A percentile compares a stretch with the other conserved stretches of the same genome.
Conservation (phyloP, 805 yeast species). For the Jamesozyma gamospora region DNA sequence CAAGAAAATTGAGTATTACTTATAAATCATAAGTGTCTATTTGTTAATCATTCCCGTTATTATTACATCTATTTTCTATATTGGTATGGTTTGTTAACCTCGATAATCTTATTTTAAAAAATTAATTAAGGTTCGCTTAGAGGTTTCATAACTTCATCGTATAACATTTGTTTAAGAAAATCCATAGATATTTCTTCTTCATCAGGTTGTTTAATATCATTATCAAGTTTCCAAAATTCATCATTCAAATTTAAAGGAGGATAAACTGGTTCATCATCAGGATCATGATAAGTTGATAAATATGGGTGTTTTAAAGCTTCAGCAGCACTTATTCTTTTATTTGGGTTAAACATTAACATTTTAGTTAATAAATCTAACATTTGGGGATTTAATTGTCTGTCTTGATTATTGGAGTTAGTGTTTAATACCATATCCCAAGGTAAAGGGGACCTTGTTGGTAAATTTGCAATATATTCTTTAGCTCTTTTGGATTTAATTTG, state of each 20-base stretch:
- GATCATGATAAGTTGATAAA: constrained; percentile 55
- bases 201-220: constrained; percentile 28
- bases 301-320: constrained; percentile 72
- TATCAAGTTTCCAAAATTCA: constrained; percentile 34
- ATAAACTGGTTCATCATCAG: constrained; percentile 56
- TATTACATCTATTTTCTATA: too few relatives aligned
- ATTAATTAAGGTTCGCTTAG: constrained; percentile 6
- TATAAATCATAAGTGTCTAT: too few relatives aligned
- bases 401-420: constrained; percentile 4
- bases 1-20: too few relatives aligned
- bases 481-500: constrained; percentile 68
- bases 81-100: too few relatives aligned
- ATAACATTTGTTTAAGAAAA: constrained; percentile 65
- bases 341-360: constrained; percentile 62
- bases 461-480: constrained; percentile 61
- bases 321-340: constrained; percentile 61
- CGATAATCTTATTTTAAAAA: too few relatives aligned
- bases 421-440: constrained; percentile 31
- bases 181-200: constrained; percentile 72
- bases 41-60: too few relatives aligned
- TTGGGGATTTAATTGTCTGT: constrained; percentile 30
- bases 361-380: constrained; percentile 58
- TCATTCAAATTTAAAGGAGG: constrained; percentile 30
- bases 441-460: constrained; percentile 51
- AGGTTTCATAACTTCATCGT: constrained; percentile 64